Evolutionary conservation across 2,329 filamentous ascomycete genomes (phyloP).

Genomic region (Arthroderma uncinatum): DNA sequence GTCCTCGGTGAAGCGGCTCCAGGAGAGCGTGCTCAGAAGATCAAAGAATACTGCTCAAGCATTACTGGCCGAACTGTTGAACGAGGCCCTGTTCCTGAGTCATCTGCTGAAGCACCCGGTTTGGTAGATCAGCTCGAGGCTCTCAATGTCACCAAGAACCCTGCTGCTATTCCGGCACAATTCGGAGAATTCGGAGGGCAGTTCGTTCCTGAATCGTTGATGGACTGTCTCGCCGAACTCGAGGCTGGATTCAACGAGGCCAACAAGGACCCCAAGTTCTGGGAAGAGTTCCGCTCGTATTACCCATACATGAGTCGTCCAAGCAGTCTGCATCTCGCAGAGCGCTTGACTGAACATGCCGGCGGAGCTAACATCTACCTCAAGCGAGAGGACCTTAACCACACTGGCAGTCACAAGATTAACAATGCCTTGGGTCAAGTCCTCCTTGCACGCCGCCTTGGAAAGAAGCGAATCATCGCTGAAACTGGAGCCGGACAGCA

Average conservation of each 20-base stretch:
- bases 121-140: constrained; percentile 77
- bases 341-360: constrained; percentile 75
- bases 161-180: constrained; percentile 59
- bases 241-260: constrained; percentile 85
- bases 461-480: constrained; percentile 94
- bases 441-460: constrained; percentile 69
- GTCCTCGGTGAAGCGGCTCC: constrained; percentile 58
- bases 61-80: constrained; percentile 49
- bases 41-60: constrained; percentile 76
- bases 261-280: constrained; percentile 79
- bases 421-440: constrained; percentile 96
- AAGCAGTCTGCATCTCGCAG: constrained; percentile 78
- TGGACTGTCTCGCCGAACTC: constrained; percentile 88
- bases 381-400: constrained; percentile 94
- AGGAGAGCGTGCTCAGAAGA: constrained; percentile 57
- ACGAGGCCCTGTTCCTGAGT: constrained; percentile 34
- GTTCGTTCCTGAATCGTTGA: constrained; percentile 92
- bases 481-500: constrained; percentile 97
- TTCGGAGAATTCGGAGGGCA: constrained; percentile 96
- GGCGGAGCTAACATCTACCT: constrained; percentile 95
- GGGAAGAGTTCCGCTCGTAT: constrained; percentile 92
- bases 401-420: constrained; percentile 98
- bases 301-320: constrained; percentile 97
- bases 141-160: constrained; percentile 53
- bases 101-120: constrained; percentile 42